Conservation (phyloP, 2,329 filamentous ascomycete genomes). For the Aspergillus chevalieri region DNA sequence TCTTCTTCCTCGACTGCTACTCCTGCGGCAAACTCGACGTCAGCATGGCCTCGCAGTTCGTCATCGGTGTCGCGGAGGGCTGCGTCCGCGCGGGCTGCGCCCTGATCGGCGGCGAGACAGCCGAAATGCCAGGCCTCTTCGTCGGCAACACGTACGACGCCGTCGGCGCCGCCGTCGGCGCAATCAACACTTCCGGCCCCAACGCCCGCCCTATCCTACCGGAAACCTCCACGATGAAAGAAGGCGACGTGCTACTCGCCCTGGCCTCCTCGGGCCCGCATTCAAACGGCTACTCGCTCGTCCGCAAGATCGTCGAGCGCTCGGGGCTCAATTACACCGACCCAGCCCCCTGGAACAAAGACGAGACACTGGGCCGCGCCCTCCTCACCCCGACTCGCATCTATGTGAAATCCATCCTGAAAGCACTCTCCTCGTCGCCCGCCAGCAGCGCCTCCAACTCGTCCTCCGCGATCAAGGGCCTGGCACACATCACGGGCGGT, state of each 20-base stretch:
- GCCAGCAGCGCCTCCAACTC: constrained; percentile 44
- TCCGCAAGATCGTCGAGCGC: constrained; percentile 76
- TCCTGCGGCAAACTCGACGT: constrained; percentile 84
- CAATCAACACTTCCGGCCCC: constrained; percentile 54
- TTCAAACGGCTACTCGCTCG: constrained; percentile 96
- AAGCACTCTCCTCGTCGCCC: constrained; percentile 52
- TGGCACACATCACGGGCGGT: constrained; percentile 95
- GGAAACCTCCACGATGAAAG: constrained; percentile 65
- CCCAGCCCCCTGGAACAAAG: constrained; percentile 66
- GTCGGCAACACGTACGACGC: constrained; percentile 84
- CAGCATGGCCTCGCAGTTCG: constrained; percentile 72
- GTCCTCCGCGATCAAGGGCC: constrained; percentile 67
- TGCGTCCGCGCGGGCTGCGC: constrained; percentile 81
- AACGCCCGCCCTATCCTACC: constrained; percentile 64
- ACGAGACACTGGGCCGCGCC: constrained; percentile 67
- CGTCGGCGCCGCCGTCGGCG: constrained; percentile 81
- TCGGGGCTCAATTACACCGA: constrained; percentile 66
- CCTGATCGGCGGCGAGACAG: constrained; percentile 93
- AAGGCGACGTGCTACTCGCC: constrained; percentile 80
- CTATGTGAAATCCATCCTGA: constrained; percentile 78
- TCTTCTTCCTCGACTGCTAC: constrained; percentile 98
- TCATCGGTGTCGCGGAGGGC: constrained; percentile 81
- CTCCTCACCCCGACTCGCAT: constrained; percentile 87
- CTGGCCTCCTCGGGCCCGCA: constrained; percentile 81
- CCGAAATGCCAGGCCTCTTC: constrained; percentile 97